A percentile compares a stretch with the other conserved stretches of the same genome.
Conservation (phyloP, 2,329 filamentous ascomycete genomes). For the Paraconiothyrium brasiliense region DNA sequence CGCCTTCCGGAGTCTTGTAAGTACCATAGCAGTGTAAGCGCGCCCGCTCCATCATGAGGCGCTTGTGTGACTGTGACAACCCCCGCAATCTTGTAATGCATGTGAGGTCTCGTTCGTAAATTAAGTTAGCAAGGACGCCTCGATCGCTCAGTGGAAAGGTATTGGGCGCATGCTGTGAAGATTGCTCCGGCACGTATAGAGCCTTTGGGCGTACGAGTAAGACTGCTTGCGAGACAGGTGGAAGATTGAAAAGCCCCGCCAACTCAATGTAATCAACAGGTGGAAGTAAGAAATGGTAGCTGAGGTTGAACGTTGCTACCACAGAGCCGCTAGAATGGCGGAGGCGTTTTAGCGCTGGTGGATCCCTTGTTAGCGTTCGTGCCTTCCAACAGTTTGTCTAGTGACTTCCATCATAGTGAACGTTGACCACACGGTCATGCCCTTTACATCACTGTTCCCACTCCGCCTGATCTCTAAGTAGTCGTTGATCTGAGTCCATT, state of each 20-base stretch:
- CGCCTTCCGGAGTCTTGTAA: neutral
- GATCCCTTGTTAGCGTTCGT: neutral
- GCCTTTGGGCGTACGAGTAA: neutral
- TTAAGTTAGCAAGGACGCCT: neutral
- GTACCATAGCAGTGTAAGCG: neutral
- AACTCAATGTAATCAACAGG: neutral
- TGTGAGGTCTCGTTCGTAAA: neutral
- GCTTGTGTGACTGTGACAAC: neutral
- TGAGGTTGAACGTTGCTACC: neutral
- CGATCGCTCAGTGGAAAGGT: neutral
- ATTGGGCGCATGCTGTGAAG: neutral
- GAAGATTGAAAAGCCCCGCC: neutral
- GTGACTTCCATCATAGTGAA: neutral
- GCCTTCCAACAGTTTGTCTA: neutral
- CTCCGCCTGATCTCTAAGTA: too few relatives aligned
- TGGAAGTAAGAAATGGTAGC: neutral
- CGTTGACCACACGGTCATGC: neutral
- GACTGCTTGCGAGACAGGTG: neutral
- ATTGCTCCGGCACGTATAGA: neutral
- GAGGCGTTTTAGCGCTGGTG: neutral
- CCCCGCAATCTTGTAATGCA: slow-evolving; percentile 2
- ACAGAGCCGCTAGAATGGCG: neutral
- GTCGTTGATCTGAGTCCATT: too few relatives aligned
- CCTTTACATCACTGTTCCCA: too few relatives aligned
- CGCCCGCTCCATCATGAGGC: slow-evolving; percentile 1